Percentiles rank a stretch among this genome's conserved stretches.
These are phyloP conservation scores for Pistacia integerrima DNA, from an alignment of 345 rosid genomes.

Conservation along the genomic window DNA sequence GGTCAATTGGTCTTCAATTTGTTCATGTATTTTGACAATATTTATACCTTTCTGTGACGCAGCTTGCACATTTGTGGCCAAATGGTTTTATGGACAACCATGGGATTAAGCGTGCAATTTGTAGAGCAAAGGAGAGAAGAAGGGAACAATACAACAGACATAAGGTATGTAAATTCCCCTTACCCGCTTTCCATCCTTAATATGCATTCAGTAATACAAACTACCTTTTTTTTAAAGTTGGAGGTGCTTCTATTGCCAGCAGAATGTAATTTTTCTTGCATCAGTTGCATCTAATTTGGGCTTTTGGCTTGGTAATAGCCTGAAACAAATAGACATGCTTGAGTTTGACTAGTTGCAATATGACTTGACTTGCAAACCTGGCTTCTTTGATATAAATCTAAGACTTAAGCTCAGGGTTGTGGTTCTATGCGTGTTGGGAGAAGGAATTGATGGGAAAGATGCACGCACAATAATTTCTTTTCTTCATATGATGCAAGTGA, in stretches of 20 bases:
- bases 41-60: constrained; percentile 32
- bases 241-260: not conserved
- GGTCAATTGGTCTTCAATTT: not conserved
- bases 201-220: not conserved
- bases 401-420: not conserved
- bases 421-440: not conserved
- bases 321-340: not conserved
- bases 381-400: not conserved
- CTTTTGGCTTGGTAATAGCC: not conserved
- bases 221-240: not conserved
- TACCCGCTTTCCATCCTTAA: not conserved
- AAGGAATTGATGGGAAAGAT: not conserved
- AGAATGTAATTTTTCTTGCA: not conserved
- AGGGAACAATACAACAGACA: constrained; percentile 45
- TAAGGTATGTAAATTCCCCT: constrained; percentile 34
- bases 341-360: not conserved
- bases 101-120: constrained; percentile 85
- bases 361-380: not conserved
- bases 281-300: not conserved
- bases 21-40: constrained; percentile 26
- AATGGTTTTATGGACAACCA: constrained; percentile 82
- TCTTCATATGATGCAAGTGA: not conserved
- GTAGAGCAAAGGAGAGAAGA: constrained; percentile 79
- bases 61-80: constrained; percentile 94
- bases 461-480: not conserved